Base-by-base conservation (phyloP, 352 stramenopile species). In the Pythium vanterpoolii region DNA sequence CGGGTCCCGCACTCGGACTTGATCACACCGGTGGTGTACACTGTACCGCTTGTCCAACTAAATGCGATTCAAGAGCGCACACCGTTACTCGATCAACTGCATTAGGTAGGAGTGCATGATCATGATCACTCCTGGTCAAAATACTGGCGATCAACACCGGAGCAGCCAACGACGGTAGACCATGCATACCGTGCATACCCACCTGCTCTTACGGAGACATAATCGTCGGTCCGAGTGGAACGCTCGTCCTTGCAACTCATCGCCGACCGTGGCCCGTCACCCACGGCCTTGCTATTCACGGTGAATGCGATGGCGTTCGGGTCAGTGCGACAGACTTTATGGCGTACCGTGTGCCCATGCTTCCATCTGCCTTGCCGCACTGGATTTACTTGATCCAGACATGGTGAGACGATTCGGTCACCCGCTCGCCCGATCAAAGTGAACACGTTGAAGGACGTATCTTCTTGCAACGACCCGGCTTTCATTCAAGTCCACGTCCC, bases 171-270 rank as follows among this genome's bases (percentile, higher is more conserved):
- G 68, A 68, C 36, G 73, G 71, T 19, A 58, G 73, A 42, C 65
- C 64, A n/a, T n/a, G n/a, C n/a, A n/a, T n/a, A n/a, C n/a, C n/a
- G n/a, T n/a, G n/a, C n/a, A n/a, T n/a, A n/a, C n/a, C n/a, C n/a
- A 6, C 34, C 49, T 14, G 18, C 57, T 13, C 27, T 49, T 13
- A 24, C 45, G 1, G 52, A 75, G 24, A 58, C 21, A 5, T 19
- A 27, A 13, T 69, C 57, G 27, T 82, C 71, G 36, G 57, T 63
- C 18, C 54, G 48, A 23, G 16, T 79, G 21, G 8, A 62, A 36
- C 76, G 71, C 58, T 18, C 40, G 28, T 89, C 84, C 64, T 82
- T 63, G 30, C 43, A 56, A 10, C 9, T 33, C 1, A 65, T 40
- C 4, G 74, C 70, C 63, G 67, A 80, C 55, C 76, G 72, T 56